Evolutionary conservation across 176 grass and related monocot genomes (phyloP), one percentile per base, ranked within the genome.

Genomic region (Echinochloa phyllopogon): DNA sequence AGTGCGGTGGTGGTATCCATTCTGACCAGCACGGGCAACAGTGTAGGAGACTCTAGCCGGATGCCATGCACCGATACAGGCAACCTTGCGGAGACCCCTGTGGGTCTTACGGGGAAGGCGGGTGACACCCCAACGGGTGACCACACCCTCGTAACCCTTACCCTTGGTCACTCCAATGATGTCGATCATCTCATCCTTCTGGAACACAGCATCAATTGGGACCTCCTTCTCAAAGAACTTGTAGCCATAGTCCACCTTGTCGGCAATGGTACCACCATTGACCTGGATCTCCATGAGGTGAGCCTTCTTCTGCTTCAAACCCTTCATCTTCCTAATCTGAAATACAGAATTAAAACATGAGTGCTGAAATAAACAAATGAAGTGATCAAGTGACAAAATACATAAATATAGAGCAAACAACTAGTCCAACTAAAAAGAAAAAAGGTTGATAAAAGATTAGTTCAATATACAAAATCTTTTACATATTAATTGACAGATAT

Each of bases 21-120:
- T 98, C 85, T 98, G 96, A 85, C 96, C 93, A 66, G 96, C 96
- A 16, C 96, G 93, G 14, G 96, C 96, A 4, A 98, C 96, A 12
- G 96, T 98, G 79, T 90, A 98, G 9, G 96, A 98, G 8, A 98
- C 96, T 73, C 96, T 90, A 51, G 96, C 96, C 51, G 96, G 96
- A 89, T 98, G 96, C 96, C 96, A 98, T 0, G 96, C 96, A 69
- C 96, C 96, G 15, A 98, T 98, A 94, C 96, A 98, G 8, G 96
- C 96, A 69, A 98, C 93, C 86, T 98, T 98, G 24, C 96, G 91
- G 45, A 98, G 89, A 84, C 96, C 96, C 73, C 96, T 98, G 93
- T 98, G 96, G 38, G 96, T 98, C 82, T 98, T 98, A 41, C 93
- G 93, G 6, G 95, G 96, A 83, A 98, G 96, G 33, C 96, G 93